Base-by-base conservation (phyloP, 306 rosid genomes). In the Vigna nakashimae region DNA sequence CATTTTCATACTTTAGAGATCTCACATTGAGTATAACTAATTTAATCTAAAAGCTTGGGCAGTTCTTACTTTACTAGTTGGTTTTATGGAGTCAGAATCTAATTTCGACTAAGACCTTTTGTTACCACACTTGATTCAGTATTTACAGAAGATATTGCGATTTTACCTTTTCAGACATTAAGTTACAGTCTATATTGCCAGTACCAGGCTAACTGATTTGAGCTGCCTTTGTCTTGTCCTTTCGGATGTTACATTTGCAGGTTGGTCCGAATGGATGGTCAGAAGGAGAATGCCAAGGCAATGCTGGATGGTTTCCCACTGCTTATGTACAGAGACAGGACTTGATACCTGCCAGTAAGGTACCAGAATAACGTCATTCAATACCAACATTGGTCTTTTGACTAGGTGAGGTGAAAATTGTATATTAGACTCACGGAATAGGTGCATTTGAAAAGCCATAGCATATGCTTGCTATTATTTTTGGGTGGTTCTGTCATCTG, bases 261-360 rank as follows among this genome's bases (percentile, higher is more conserved):
- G 91, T 90, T 75, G 88, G 76, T 57, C 63, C 90, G 5, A 87
- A 90, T 75, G 98, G 98, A 78, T 94, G 98, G 98, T 92, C 98
- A 8, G 88, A 92, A 88, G 98, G 98, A 86, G 90, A 90, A 80
- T 87, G 86, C 82, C 80, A 88, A 1, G 91, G 95, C 75, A 84
- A 87, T 82, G 86, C 92, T 22, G 97, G 97, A 69, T 90, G 98
- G 98, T 94, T 92, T 87, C 98, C 98, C 75, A 89, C 97, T 10
- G 98, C 98, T 64, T 94, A 94, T 67, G 86, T 92, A 42, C 91
- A 87, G 83, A 84, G 78, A 84, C 91, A 88, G 71, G 94, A 94
- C 76, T 79, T 77, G 42, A 82, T 82, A 65, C 90, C 84, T n/a
- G 85, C 83, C 32, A 84, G 53, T 87, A 88, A 80, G 83, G 30